Conservation (phyloP, 345 rosid species). For the Punica granatum region DNA sequence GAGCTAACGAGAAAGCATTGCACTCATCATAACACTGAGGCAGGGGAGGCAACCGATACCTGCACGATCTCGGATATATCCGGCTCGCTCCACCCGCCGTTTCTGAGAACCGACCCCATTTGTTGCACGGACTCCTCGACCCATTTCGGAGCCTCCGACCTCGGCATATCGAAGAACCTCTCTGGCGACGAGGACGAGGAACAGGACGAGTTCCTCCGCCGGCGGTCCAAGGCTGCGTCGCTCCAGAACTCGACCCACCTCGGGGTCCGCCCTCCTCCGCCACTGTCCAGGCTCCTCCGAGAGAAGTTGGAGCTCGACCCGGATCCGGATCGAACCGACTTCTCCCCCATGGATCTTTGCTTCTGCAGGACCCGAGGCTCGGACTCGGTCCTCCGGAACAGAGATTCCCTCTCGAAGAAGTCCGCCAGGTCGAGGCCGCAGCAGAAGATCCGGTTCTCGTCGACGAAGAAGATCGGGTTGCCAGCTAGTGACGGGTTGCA, state of each 20-base stretch:
- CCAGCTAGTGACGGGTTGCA: conserved; percentile 85
- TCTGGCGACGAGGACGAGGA: conserved; percentile 67
- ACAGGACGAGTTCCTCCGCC: conserved; percentile 45
- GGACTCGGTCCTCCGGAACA: conserved; percentile 45
- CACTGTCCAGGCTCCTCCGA: conserved; percentile 48
- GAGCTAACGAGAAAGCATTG: too few relatives aligned
- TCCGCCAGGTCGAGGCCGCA: conserved; percentile 92
- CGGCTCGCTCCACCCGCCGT: conserved; percentile 84
- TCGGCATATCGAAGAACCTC: conserved; percentile 58
- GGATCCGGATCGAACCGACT: conserved; percentile 51
- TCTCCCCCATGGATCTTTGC: conserved; percentile 65
- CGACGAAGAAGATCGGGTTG: conserved; percentile 87
- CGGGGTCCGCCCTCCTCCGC: conserved; percentile 55
- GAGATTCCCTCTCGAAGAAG: conserved; percentile 76
- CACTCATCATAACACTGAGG: neutral
- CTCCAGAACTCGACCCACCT: conserved; percentile 99
- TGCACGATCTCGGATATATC: conserved; percentile 64
- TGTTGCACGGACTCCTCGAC: conserved; percentile 60
- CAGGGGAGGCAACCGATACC: conserved; percentile 19
- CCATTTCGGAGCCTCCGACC: conserved; percentile 62
- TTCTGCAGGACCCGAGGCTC: conserved; percentile 34
- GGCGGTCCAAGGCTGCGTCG: conserved; percentile 68
- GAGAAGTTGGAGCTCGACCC: conserved; percentile 42
- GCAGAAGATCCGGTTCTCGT: conserved; percentile 78
- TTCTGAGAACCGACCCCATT: conserved; percentile 74